These are phyloP conservation scores for Falciphora oryzae DNA, from an alignment of 2,329 filamentous ascomycete species.

Conservation along the genomic window DNA sequence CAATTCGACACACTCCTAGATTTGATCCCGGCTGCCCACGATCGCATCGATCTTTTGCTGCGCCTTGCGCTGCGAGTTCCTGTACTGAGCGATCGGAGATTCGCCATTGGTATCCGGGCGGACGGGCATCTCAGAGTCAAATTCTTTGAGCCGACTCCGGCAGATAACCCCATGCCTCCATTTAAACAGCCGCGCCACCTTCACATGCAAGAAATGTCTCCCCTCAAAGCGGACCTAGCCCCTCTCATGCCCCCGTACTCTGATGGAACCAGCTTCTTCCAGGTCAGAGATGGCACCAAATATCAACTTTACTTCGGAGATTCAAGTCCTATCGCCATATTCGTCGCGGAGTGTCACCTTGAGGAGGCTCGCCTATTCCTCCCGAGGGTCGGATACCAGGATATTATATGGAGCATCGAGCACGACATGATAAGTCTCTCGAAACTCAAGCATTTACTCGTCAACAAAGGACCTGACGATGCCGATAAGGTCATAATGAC, in stretches of 20 bases:
- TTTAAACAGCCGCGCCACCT: background rate
- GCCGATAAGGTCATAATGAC: background rate
- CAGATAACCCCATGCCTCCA: background rate
- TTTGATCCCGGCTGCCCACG: background rate
- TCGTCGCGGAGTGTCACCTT: background rate
- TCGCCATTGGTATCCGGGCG: background rate
- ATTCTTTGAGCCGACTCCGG: too few relatives aligned
- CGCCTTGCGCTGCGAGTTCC: background rate
- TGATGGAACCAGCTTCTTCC: too few relatives aligned
- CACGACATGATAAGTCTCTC: background rate
- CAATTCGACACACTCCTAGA: background rate
- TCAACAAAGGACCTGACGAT: background rate
- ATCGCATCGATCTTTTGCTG: background rate
- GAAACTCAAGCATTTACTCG: background rate
- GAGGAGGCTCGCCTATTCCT: background rate
- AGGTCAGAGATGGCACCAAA: background rate
- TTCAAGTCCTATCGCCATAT: background rate
- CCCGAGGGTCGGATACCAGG: background rate
- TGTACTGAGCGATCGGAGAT: background rate
- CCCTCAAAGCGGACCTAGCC: too few relatives aligned
- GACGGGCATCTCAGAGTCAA: background rate
- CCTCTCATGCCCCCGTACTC: accelerated
- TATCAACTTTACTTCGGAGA: too few relatives aligned
- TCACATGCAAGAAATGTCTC: too few relatives aligned
- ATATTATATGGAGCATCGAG: background rate